phyloP scores from a whole-genome alignment of 495 filamentous ascomycete genomes.

The Articulospora tetracladia region DNA sequence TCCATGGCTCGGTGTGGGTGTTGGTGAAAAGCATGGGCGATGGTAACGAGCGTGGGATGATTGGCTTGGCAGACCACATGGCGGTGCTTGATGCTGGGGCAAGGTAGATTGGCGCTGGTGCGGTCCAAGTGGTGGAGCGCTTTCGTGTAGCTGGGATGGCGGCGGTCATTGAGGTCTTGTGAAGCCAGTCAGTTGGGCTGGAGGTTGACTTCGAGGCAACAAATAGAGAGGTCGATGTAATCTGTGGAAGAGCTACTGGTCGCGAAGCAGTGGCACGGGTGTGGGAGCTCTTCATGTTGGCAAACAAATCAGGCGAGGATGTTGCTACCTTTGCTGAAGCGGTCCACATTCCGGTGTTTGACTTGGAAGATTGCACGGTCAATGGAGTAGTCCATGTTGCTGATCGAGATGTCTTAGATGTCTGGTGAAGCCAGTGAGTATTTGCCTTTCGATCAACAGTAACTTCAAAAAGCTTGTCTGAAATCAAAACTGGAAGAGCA shows the following conservation, averaged over 20 bases:
- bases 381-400: neutral
- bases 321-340: neutral
- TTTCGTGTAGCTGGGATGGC: neutral
- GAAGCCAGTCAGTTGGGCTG: constrained; percentile 1
- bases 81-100: neutral
- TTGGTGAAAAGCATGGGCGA: constrained; percentile 12
- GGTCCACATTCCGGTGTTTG: neutral
- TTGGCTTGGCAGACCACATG: constrained; percentile 6
- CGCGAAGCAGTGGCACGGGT: neutral
- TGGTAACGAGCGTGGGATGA: neutral
- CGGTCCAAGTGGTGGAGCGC: constrained; percentile 4
- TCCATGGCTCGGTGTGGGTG: constrained; percentile 17
- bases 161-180: neutral
- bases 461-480: constrained; percentile 10
- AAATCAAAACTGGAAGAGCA: neutral
- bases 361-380: neutral
- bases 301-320: neutral
- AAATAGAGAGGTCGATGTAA: neutral
- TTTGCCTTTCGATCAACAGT: neutral
- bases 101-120: neutral
- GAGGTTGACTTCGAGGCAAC: neutral
- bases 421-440: constrained; percentile 6
- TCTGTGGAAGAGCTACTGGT: neutral
- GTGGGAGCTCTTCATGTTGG: neutral
- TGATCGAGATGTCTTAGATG: neutral